Evolutionary conservation across 495 filamentous ascomycete species (phyloP).

Genomic region (Lentithecium fluviatile): DNA sequence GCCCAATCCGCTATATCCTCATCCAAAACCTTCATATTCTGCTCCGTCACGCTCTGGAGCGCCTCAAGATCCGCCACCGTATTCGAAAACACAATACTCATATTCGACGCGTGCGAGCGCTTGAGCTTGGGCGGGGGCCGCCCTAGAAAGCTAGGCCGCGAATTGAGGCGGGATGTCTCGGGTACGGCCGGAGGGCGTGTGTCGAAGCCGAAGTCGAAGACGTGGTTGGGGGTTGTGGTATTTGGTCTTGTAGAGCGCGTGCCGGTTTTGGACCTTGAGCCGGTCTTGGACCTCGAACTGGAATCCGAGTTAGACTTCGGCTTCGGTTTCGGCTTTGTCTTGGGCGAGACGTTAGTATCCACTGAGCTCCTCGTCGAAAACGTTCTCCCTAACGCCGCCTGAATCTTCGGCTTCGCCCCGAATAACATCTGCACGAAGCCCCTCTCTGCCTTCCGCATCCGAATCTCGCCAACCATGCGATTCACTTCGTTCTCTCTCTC

Average conservation of each 20-base stretch:
- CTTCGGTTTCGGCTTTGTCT: too few species aligned
- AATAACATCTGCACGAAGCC: neutral
- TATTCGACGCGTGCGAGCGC: neutral
- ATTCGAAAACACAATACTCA: neutral
- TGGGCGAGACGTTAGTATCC: too few species aligned
- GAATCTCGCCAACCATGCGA: neutral
- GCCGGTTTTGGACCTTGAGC: too few species aligned
- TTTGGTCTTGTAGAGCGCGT: too few species aligned
- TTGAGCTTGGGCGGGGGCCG: neutral
- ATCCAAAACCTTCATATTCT: constrained; percentile 19
- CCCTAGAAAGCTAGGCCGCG: neutral
- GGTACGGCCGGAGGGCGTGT: too few species aligned
- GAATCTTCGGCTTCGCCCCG: neutral
- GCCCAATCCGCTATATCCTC: constrained; percentile 18
- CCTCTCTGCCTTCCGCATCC: neutral
- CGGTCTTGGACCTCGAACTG: too few species aligned
- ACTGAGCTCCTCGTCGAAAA: neutral
- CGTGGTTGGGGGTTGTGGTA: too few species aligned
- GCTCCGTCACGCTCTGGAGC: constrained; percentile 11
- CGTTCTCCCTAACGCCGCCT: neutral
- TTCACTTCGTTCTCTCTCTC: too few species aligned
- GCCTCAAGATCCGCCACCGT: constrained; percentile 26
- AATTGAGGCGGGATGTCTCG: too few species aligned
- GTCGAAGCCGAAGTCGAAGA: too few species aligned
- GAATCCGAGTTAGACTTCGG: too few species aligned